Evolutionary conservation across 2,329 filamentous ascomycete genomes (phyloP), one percentile per base, ranked within the genome.

Genomic region (Endoconidiophora laricicola): DNA sequence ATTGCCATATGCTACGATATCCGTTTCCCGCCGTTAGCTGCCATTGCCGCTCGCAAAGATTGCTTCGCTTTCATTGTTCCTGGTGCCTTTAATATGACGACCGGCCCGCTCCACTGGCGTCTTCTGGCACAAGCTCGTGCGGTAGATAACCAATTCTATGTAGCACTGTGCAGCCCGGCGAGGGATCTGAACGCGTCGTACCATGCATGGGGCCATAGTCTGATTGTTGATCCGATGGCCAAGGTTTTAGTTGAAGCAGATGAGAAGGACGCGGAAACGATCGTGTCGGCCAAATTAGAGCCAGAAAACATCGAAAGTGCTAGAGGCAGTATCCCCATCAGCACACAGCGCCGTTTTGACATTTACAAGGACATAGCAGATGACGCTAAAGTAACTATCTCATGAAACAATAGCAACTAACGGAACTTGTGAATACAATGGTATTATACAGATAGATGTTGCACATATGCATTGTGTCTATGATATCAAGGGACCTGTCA

Each of bases 1-100:
- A 69, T 98, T 3, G 88, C 85, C 29, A 96, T 98, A 62, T 98
- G 91, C 74, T 98, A 98, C 68, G 91, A 98, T 66, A 78, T 98
- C 50, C 86, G 91, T 39, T 98, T 98, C 69, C 90, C 91, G 0
- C 91, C 96, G 67, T 72, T 94, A 9, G 91, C 87, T 2, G 91
- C 78, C 62, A 81, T 96, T 51, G 90, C 90, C 0, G 86, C 90
- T 18, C 74, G 91, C 29, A 79, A 79, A 57, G 87, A 83, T n/a
- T 83, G 79, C 52, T 98, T 98, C 64, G 73, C 86, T 43, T 76
- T 96, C 49, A 63, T 96, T 16, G 96, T 95, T 65, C 91, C 91
- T 0, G 91, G 87, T n/a, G 91, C 91, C 1, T 98, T 98, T 72
- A 98, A 96, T 66, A 71, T 84, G 54, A 94, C 87, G 0, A 98